phyloP scores from a whole-genome alignment of 2,329 filamentous ascomycete genomes.

The Colletotrichum sansevieriae region DNA sequence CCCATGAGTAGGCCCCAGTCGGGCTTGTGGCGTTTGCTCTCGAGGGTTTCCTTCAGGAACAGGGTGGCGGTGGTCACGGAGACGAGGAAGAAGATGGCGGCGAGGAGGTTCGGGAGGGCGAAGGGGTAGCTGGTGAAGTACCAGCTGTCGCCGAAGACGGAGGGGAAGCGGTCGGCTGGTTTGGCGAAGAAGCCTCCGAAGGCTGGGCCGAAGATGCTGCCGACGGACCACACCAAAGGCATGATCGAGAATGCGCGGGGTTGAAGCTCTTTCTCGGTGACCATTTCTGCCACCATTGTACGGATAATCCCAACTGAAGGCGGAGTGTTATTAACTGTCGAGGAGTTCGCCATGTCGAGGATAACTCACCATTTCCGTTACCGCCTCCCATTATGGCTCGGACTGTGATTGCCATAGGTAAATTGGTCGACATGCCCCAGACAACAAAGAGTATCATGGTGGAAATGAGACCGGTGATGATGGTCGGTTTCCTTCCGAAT shows the following conservation, averaged over 20 bases:
- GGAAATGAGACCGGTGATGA: constrained; percentile 78
- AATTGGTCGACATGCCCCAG: constrained; percentile 85
- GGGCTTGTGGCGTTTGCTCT: constrained; percentile 72
- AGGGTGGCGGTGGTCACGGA: constrained; percentile 81
- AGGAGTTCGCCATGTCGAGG: neutral
- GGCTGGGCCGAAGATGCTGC: constrained; percentile 87
- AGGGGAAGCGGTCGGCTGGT: constrained; percentile 80
- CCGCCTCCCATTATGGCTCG: constrained; percentile 84
- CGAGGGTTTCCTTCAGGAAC: constrained; percentile 89
- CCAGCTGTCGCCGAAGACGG: constrained; percentile 73
- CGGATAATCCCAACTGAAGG: constrained; percentile 85
- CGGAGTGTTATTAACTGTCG: neutral
- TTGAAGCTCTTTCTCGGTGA: constrained; percentile 87
- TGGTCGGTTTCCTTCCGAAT: constrained; percentile 85
- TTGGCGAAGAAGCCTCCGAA: constrained; percentile 90
- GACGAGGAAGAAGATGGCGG: constrained; percentile 80
- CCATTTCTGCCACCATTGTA: constrained; percentile 93
- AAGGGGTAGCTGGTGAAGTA: constrained; percentile 87
- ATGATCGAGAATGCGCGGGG: constrained; percentile 92
- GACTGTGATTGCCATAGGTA: constrained; percentile 83
- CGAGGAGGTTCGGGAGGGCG: constrained; percentile 84
- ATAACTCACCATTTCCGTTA: constrained; percentile 80
- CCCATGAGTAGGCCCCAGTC: constrained; percentile 86
- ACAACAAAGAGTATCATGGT: constrained; percentile 86
- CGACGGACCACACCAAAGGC: constrained; percentile 90